Base-by-base conservation (phyloP, 164 flowering plant genomes). In the Litsea cubeba region DNA sequence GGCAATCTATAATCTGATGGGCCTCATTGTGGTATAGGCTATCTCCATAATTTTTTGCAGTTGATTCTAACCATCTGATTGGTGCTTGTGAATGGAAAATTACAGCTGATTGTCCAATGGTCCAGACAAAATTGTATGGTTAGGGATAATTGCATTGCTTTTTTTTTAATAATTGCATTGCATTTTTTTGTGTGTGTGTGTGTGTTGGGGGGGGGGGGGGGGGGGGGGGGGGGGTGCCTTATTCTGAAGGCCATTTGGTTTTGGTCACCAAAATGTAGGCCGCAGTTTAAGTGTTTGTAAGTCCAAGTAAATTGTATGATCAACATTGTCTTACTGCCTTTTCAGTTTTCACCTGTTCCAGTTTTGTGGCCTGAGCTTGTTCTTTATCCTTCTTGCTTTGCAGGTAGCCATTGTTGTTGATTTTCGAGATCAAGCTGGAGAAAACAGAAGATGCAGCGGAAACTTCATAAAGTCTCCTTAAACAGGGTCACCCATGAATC, bases 401-500 rank as follows among this genome's bases (percentile, higher is more conserved):
- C 81, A 93, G 97, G 89, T 88, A 58, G 85, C 88, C 67, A 69
- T 72, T 23, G 71, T 88, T 71, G 86, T 85, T 74, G 89, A 91
- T 35, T 82, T 66, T 70, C 86, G 77, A 63, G 89, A 90, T 76
- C 86, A 76, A 35, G 76, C 77, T 28, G 90, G 85, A 75, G 69
- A 77, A 46, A 85, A 80, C 86, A 81, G 66, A 90, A 87, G 78
- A 81, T 81, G 82, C 90, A 86, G 49, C 78, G 75, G 46, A 92
- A 84, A 74, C 57, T 79, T 35, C 85, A 83, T 49, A 89, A 87
- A 77, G 82, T 86, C 62, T 72, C 78, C 87, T 90, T 28, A 89
- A 86, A 87, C 93, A 1, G 94, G 94, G 30, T 89, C 97, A 28
- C 97, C 95, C 22, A 85, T 65, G 97, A 93, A 79, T 87, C 90